A percentile compares a stretch with the other conserved stretches of the same genome.
phyloP scores from a whole-genome alignment of 2,329 filamentous ascomycete genomes.

The Penicillium sclerotiorum region DNA sequence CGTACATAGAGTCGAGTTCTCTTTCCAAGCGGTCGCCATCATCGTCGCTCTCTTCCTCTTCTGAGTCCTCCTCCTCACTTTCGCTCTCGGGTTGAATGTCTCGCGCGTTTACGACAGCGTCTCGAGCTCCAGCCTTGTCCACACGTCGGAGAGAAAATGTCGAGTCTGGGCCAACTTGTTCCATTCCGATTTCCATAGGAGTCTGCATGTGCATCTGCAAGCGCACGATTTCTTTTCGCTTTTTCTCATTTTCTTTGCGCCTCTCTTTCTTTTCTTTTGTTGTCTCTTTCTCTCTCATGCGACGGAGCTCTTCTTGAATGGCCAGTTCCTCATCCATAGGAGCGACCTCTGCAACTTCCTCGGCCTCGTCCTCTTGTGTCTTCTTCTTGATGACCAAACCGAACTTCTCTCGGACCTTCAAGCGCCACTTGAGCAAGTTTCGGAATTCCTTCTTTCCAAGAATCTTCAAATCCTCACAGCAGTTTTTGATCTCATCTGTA shows the following conservation, averaged over 20 bases:
- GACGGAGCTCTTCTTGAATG: conserved; percentile 84
- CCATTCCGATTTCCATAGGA: conserved; percentile 93
- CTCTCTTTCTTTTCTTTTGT: conserved; percentile 79
- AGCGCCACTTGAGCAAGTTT: conserved; percentile 81
- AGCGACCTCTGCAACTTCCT: conserved; percentile 80
- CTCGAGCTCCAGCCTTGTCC: conserved; percentile 72
- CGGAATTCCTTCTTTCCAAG: conserved; percentile 95
- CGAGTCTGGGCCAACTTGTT: conserved; percentile 77
- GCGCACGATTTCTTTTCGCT: conserved; percentile 90
- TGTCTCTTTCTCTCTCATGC: conserved; percentile 76
- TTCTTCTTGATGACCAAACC: conserved; percentile 78
- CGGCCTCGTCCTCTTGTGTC: conserved; percentile 55
- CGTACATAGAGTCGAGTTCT: conserved; percentile 86
- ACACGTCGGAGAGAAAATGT: conserved; percentile 86
- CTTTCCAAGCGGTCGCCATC: conserved; percentile 81
- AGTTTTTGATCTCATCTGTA: conserved; percentile 75
- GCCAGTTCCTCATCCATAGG: conserved; percentile 93
- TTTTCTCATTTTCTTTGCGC: conserved; percentile 87
- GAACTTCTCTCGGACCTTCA: conserved; percentile 88
- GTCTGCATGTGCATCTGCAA: conserved; percentile 98
- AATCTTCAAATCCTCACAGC: conserved; percentile 83
- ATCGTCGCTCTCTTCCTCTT: conserved; percentile 67
- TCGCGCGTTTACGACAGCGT: conserved; percentile 72
- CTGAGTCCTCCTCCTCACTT: conserved; percentile 61
- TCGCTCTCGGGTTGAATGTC: conserved; percentile 69